These are phyloP conservation scores for Triadica sebifera DNA, from an alignment of 345 rosid genomes.

Conservation along the genomic window DNA sequence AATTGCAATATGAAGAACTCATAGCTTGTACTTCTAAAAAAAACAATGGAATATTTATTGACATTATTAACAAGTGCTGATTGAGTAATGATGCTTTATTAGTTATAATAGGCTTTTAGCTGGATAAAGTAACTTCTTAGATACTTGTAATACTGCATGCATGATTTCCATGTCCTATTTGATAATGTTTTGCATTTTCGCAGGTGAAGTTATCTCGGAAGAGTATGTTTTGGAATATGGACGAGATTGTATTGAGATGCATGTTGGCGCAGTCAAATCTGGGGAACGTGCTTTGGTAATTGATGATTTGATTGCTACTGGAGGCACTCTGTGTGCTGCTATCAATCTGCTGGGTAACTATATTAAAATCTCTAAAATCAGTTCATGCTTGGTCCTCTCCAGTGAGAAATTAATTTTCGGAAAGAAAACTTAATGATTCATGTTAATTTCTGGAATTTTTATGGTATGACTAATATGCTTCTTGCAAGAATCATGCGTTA, in stretches of 20 bases:
- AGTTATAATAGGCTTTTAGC: background rate
- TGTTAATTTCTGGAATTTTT: background rate
- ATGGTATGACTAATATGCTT: background rate
- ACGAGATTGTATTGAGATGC: constrained; percentile 86
- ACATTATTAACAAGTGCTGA: background rate
- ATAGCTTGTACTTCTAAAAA: background rate
- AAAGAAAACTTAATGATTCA: background rate
- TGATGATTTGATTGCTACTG: constrained; percentile 91
- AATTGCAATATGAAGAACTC: background rate
- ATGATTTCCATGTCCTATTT: background rate
- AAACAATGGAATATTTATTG: background rate
- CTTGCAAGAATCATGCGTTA: no score
- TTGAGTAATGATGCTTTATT: background rate
- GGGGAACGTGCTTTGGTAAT: constrained; percentile 84
- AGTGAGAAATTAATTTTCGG: background rate
- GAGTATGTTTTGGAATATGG: constrained; percentile 87
- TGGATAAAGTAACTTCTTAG: background rate
- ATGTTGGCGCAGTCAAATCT: constrained; percentile 76
- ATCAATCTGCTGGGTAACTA: constrained; percentile 77
- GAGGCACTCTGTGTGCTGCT: constrained; percentile 94
- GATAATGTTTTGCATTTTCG: constrained; percentile 2
- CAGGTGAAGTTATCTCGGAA: constrained; percentile 85
- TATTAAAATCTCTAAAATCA: background rate
- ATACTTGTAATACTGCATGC: background rate
- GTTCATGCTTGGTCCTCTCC: background rate